A percentile compares a stretch with the other conserved stretches of the same genome.
These are phyloP conservation scores for Pilasporangium apinafurcum DNA, from an alignment of 352 stramenopile genomes.

Conservation along the genomic window DNA sequence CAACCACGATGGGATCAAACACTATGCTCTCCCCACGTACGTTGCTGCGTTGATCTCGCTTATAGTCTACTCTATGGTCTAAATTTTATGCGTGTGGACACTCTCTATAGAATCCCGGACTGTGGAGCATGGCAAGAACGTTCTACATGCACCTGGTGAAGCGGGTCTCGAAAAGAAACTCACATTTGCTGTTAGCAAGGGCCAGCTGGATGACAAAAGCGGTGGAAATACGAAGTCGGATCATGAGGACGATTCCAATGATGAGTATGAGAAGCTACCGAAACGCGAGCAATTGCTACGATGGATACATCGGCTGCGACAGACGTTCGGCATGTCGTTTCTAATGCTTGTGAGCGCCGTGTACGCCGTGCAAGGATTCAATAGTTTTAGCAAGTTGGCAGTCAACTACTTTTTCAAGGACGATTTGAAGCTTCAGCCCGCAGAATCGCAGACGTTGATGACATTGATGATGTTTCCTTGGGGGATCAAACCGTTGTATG, in stretches of 20 bases:
- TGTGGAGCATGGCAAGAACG: too few relatives aligned
- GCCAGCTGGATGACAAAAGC: too few relatives aligned
- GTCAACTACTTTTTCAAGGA: constrained; percentile 98
- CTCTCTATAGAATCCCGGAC: too few relatives aligned
- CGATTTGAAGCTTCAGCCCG: constrained; percentile 90
- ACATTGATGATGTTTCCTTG: constrained; percentile 93
- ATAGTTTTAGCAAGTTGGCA: constrained; percentile 88
- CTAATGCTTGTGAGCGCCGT: constrained; percentile 72
- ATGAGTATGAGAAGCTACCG: constrained; percentile 8
- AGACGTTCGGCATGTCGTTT: constrained; percentile 71
- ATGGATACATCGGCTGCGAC: constrained; percentile 39
- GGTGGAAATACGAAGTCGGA: too few relatives aligned
- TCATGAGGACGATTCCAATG: constrained; percentile 9
- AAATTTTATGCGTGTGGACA: too few relatives aligned
- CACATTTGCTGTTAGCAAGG: too few relatives aligned
- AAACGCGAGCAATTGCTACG: constrained; percentile 28
- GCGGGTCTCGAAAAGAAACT: too few relatives aligned
- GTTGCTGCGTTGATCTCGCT: too few relatives aligned
- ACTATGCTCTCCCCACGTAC: too few relatives aligned
- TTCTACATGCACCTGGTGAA: too few relatives aligned
- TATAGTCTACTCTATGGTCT: too few relatives aligned
- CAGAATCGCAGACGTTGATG: constrained; percentile 89
- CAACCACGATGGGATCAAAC: background rate
- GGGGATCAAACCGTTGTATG: constrained; percentile 96
- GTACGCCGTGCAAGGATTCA: constrained; percentile 93